A percentile compares a stretch with the other conserved stretches of the same genome.
phyloP scores from a whole-genome alignment of 1,284 basidiomycete genomes.

The Retiboletus fuscus region DNA sequence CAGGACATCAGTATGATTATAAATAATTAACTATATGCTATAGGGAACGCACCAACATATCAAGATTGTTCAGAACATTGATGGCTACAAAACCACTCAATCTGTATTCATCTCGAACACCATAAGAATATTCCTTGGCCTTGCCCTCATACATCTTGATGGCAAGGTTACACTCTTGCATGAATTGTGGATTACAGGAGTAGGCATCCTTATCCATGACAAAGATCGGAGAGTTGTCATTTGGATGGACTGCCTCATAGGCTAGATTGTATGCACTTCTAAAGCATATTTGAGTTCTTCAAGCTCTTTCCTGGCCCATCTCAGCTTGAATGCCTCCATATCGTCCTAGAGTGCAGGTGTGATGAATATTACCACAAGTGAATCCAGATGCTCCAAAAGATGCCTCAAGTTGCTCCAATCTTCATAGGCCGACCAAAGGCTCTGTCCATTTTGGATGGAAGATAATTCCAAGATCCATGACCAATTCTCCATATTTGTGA shows the following conservation, averaged over 20 bases:
- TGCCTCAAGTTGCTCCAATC: conserved; percentile 26
- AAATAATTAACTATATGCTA: no score
- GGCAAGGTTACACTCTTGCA: neutral
- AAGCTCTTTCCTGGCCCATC: conserved; percentile 19
- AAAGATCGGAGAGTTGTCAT: conserved; percentile 20
- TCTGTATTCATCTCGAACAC: conserved; percentile 7
- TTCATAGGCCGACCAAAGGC: conserved; percentile 23
- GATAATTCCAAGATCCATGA: neutral
- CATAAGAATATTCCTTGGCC: conserved; percentile 11
- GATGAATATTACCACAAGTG: conserved; percentile 14
- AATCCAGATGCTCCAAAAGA: conserved; percentile 25
- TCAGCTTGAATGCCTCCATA: conserved; percentile 32
- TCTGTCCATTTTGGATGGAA: neutral
- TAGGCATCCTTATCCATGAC: conserved; percentile 18
- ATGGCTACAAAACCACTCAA: conserved; percentile 7
- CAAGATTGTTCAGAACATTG: neutral
- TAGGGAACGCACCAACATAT: neutral
- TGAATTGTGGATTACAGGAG: neutral
- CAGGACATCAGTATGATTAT: neutral
- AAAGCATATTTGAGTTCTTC: conserved; percentile 26
- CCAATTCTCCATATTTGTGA: neutral
- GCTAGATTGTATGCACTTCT: conserved; percentile 30
- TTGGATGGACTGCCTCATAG: conserved; percentile 25
- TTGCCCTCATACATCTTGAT: conserved; percentile 10
- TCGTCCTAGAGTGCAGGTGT: conserved; percentile 17